Evolutionary conservation across 345 rosid species (phyloP).

Genomic region (Viola odorata): DNA sequence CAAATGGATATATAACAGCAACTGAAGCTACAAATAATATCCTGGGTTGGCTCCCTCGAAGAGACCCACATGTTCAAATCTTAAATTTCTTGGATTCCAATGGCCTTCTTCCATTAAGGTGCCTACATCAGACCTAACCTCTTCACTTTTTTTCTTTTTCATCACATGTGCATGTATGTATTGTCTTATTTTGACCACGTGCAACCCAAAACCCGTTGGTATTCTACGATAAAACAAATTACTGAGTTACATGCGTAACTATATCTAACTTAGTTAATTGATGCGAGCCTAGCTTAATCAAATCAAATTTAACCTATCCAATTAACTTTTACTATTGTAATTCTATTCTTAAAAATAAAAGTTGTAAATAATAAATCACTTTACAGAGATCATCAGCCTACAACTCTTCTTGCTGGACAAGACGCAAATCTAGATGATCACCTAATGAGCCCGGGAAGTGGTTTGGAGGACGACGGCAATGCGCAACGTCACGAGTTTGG

Average conservation of each 20-base stretch:
- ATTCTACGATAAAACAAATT: neutral
- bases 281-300: too few relatives aligned
- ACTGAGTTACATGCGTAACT: neutral
- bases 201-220: neutral
- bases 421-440: constrained; percentile 4
- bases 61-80: constrained; percentile 27
- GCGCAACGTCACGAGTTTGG: constrained; percentile 13
- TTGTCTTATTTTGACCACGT: too few relatives aligned
- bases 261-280: too few relatives aligned
- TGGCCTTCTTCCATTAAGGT: constrained; percentile 33
- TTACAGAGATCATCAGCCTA: constrained; percentile 8
- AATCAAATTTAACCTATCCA: too few relatives aligned
- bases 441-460: constrained; percentile 9
- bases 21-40: constrained; percentile 16
- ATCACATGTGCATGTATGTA: too few relatives aligned
- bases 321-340: too few relatives aligned
- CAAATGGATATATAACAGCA: constrained; percentile 10
- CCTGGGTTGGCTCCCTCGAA: constrained; percentile 28
- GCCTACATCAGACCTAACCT: neutral
- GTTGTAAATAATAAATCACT: too few relatives aligned
- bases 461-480: constrained; percentile 15
- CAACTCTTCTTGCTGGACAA: neutral
- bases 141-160: too few relatives aligned
- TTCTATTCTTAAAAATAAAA: too few relatives aligned
- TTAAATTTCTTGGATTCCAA: constrained; percentile 27